phyloP scores from a whole-genome alignment of 1,284 basidiomycete species.

The Cystobasidium pallidum region DNA sequence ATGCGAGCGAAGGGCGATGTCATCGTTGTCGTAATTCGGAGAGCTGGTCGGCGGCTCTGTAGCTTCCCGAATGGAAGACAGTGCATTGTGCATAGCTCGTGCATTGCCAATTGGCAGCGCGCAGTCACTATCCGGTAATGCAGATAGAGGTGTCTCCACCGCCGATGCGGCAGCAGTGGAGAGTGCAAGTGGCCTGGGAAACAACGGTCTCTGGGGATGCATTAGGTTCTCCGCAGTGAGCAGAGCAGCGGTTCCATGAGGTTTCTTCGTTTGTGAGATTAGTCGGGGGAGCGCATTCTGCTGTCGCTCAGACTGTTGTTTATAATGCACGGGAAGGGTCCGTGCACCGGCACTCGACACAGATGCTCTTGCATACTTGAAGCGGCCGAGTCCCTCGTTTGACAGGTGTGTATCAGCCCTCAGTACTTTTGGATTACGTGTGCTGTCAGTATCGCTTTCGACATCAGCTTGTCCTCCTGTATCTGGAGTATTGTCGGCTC shows the following conservation, averaged over 20 bases:
- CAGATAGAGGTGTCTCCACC: not conserved
- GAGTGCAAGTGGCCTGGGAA: not conserved
- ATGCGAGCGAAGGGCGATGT: not conserved
- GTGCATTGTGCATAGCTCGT: not conserved
- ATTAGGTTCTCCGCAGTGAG: not conserved
- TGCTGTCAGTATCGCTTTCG: not conserved
- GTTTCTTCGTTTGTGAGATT: not conserved
- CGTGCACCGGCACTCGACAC: not conserved
- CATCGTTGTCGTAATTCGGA: not conserved
- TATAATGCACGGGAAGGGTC: not conserved
- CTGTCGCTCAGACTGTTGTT: not conserved
- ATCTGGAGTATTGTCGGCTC: not conserved
- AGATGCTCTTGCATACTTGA: constrained; percentile 13
- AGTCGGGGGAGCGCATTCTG: not conserved
- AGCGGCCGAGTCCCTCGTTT: not conserved
- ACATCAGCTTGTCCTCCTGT: not conserved
- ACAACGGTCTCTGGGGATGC: not conserved
- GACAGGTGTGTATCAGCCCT: not conserved
- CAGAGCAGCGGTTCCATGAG: constrained; percentile 3
- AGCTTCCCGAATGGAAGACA: constrained; percentile 8
- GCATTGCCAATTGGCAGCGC: not conserved
- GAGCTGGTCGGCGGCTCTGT: constrained; percentile 32
- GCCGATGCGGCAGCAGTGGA: not conserved
- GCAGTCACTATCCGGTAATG: too few relatives aligned
- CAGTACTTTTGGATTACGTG: not conserved